These are phyloP conservation scores for Phellopilus nigrolimitatus DNA, from an alignment of 1,284 basidiomycete species.

Conservation along the genomic window DNA sequence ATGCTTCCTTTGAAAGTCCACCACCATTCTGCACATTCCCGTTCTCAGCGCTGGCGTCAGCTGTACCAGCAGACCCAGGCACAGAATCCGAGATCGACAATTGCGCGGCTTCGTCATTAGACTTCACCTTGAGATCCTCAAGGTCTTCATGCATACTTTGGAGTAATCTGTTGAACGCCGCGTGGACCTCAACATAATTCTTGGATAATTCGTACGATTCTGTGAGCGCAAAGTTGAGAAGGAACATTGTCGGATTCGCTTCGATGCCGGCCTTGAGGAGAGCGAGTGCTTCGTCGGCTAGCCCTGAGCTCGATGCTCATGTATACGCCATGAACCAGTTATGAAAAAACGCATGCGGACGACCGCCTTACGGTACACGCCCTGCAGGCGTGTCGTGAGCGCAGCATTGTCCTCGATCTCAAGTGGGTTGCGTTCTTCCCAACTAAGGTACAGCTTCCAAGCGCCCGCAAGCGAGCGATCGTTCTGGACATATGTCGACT, in stretches of 20 bases:
- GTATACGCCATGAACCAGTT: conserved; percentile 94
- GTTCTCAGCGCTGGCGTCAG: conserved; percentile 29
- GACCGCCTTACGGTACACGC: conserved; percentile 84
- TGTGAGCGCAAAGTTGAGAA: conserved; percentile 86
- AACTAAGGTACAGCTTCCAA: conserved; percentile 92
- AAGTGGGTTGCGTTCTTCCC: conserved; percentile 94
- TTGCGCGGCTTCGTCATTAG: conserved; percentile 37
- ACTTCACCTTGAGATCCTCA: conserved; percentile 55
- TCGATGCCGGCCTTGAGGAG: conserved; percentile 83
- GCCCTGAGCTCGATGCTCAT: conserved; percentile 72
- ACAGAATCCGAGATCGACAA: conserved; percentile 35
- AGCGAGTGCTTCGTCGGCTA: conserved; percentile 75
- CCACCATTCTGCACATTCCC: conserved; percentile 13
- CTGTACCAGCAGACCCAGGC: conserved; percentile 17
- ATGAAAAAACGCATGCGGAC: conserved; percentile 89
- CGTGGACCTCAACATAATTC: conserved; percentile 64
- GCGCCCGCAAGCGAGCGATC: conserved; percentile 75
- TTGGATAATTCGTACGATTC: conserved; percentile 73
- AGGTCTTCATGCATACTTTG: conserved; percentile 66
- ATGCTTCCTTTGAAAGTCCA: conserved; percentile 27
- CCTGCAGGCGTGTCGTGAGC: conserved; percentile 69
- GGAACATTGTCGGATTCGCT: conserved; percentile 85
- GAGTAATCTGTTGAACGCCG: conserved; percentile 69
- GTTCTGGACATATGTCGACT: conserved; percentile 66
- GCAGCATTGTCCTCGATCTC: conserved; percentile 79